Percentiles rank a stretch among this genome's conserved stretches.
These are phyloP conservation scores for Porphyra umbilicalis DNA, from an alignment of 31 red algal genomes.

Conservation along the genomic window DNA sequence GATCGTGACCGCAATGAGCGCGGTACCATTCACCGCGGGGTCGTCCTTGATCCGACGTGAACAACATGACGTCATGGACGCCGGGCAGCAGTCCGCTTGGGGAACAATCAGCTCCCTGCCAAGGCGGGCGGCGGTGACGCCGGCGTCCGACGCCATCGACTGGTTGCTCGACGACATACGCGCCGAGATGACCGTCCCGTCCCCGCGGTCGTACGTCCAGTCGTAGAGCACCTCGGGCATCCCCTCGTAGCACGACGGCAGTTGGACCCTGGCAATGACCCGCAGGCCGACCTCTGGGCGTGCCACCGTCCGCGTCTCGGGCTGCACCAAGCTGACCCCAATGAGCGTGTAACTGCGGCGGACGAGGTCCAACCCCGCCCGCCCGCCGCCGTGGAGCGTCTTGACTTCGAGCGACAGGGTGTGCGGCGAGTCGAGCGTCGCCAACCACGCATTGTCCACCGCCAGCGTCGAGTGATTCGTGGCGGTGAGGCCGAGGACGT, in stretches of 20 bases:
- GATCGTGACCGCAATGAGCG: not conserved
- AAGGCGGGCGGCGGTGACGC: not conserved
- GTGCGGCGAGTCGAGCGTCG: not conserved
- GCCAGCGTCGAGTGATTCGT: constrained; percentile 5
- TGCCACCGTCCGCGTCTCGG: constrained; percentile 36
- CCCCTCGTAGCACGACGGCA: constrained; percentile 25
- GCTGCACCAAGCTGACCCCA: constrained; percentile 37
- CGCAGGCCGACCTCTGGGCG: constrained; percentile 28
- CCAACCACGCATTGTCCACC: constrained; percentile 13
- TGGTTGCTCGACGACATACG: not conserved
- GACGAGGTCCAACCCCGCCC: not conserved
- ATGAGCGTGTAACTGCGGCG: constrained; percentile 8
- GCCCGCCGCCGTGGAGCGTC: not conserved
- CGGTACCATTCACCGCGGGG: not conserved
- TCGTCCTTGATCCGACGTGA: not conserved
- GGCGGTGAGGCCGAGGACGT: constrained; percentile 4
- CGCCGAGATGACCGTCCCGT: not conserved
- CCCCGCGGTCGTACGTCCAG: constrained; percentile 33
- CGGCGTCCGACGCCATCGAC: not conserved
- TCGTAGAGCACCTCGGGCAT: constrained; percentile 34
- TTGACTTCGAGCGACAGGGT: not conserved
- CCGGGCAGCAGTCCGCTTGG: not conserved
- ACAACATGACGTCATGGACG: too few species aligned
- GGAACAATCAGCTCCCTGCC: not conserved
- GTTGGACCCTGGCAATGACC: constrained; percentile 44